Evolutionary conservation across 345 rosid genomes (phyloP).

Genomic region (Erodium maritimum): DNA sequence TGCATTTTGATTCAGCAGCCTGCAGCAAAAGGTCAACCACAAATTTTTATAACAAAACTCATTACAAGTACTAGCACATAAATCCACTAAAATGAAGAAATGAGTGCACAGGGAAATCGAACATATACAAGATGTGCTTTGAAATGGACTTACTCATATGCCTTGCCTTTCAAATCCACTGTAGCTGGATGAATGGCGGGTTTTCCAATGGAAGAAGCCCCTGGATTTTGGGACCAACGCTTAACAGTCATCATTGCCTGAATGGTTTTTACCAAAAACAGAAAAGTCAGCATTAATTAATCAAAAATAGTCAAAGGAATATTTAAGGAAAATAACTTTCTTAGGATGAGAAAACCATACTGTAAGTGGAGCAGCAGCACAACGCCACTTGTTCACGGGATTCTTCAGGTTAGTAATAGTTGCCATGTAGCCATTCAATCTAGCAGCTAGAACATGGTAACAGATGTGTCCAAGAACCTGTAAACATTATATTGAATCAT

Average conservation of each 20-base stretch:
- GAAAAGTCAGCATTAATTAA: not conserved
- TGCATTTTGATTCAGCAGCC: constrained; percentile 71
- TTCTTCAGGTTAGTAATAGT: constrained; percentile 81
- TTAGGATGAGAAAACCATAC: constrained; percentile 34
- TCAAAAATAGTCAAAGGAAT: not conserved
- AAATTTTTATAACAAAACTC: too few species aligned
- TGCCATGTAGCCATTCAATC: constrained; percentile 94
- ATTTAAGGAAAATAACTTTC: not conserved
- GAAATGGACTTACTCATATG: constrained; percentile 62
- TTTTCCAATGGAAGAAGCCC: constrained; percentile 61
- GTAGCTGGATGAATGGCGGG: constrained; percentile 96
- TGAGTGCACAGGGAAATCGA: not conserved
- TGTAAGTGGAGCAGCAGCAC: constrained; percentile 93
- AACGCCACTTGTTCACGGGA: constrained; percentile 88
- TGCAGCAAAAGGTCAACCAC: constrained; percentile 15
- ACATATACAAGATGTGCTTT: not conserved
- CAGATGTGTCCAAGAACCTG: constrained; percentile 91
- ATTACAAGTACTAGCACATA: not conserved
- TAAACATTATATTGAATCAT: constrained; percentile 1
- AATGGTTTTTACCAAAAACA: not conserved
- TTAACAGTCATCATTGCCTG: constrained; percentile 95
- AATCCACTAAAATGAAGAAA: not conserved
- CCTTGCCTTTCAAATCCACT: constrained; percentile 92
- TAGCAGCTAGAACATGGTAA: constrained; percentile 90
- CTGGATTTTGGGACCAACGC: constrained; percentile 79